Percentiles rank a stretch among this genome's conserved stretches.
Evolutionary conservation across 768 basidiomycete genomes (phyloP).

Genomic region (Lactarius evosmus): DNA sequence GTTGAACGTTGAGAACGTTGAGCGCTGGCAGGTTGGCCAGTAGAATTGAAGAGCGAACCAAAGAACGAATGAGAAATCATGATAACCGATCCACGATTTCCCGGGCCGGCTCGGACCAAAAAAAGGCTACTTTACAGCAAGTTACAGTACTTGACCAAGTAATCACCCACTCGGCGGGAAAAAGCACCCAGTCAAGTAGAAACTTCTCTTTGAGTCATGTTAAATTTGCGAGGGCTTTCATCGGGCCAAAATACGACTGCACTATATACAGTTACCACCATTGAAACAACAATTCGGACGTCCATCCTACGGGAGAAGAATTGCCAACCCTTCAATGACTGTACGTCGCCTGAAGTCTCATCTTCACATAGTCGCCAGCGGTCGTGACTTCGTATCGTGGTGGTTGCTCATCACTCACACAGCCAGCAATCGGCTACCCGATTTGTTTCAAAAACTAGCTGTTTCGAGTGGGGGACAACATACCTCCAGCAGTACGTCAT

Average conservation of each 20-base stretch:
- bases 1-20: background rate
- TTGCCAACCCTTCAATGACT: conserved; percentile 23
- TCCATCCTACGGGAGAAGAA: conserved; percentile 18
- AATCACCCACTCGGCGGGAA: no score
- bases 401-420: conserved; percentile 50
- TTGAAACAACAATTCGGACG: conserved; percentile 9
- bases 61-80: background rate
- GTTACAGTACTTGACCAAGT: no score
- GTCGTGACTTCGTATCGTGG: conserved; percentile 71
- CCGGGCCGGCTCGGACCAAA: background rate
- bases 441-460: background rate
- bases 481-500: conserved; percentile 78
- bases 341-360: conserved; percentile 72
- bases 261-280: background rate
- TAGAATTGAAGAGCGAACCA: background rate
- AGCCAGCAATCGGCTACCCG: conserved; percentile 36
- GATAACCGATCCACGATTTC: background rate
- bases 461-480: conserved; percentile 19
- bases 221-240: background rate
- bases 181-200: no score
- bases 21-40: background rate
- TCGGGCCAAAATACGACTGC: background rate
- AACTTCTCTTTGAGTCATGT: no score
- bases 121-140: no score
- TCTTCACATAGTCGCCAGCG: conserved; percentile 85